Conservation (phyloP, 441 rosid species). For the Rhodomyrtus psidioides region DNA sequence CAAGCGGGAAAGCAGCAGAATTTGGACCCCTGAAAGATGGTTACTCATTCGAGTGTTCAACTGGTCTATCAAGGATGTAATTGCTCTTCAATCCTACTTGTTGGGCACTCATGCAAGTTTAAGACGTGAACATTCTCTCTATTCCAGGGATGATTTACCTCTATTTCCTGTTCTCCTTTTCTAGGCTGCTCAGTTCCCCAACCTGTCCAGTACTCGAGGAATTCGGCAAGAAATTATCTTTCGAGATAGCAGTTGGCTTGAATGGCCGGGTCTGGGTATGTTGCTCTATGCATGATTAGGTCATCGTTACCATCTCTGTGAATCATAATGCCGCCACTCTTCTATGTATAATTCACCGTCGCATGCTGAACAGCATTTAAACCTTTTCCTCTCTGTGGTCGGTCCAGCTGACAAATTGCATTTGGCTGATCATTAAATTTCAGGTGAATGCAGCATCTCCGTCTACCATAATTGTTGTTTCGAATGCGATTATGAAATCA, state of each 20-base stretch:
- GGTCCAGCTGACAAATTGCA: background rate
- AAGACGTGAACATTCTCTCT: background rate
- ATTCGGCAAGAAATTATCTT: conserved; percentile 80
- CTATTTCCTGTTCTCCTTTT: conserved; percentile 1
- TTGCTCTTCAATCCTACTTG: conserved; percentile 1
- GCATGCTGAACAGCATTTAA: background rate
- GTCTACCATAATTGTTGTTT: conserved; percentile 47
- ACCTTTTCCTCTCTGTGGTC: background rate
- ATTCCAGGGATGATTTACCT: background rate
- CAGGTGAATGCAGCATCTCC: conserved; percentile 66
- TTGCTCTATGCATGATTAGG: too few relatives aligned
- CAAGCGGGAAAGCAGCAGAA: conserved; percentile 79
- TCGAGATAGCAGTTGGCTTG: conserved; percentile 78
- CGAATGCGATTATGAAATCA: conserved; percentile 74
- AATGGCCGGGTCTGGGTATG: conserved; percentile 88
- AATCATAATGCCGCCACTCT: background rate
- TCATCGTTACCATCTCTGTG: background rate
- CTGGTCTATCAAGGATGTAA: conserved; percentile 82
- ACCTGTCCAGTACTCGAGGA: conserved; percentile 81
- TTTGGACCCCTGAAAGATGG: conserved; percentile 81
- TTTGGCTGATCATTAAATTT: background rate
- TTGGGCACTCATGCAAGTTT: background rate
- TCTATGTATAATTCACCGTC: background rate
- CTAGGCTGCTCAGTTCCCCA: conserved; percentile 74
- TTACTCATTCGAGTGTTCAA: conserved; percentile 79